These are phyloP conservation scores for Kwoniella dejecticola DNA, from an alignment of 768 basidiomycete species.

Conservation along the genomic window DNA sequence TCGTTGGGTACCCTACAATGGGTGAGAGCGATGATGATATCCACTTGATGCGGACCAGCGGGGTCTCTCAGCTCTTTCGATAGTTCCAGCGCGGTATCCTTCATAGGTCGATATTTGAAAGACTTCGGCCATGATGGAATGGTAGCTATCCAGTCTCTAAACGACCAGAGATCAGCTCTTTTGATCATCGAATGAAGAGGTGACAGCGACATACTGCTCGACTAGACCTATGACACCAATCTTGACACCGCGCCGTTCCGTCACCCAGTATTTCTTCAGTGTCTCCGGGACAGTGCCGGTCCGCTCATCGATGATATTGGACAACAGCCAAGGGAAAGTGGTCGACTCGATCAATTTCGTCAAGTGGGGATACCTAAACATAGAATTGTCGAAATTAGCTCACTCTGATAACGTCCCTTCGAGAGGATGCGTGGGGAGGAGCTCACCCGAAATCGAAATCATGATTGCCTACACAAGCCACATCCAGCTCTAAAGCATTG, in stretches of 20 bases:
- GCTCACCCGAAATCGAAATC: conserved; percentile 69
- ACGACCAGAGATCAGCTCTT: neutral
- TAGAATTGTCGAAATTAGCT: neutral
- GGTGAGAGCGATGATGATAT: conserved; percentile 81
- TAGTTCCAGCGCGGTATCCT: conserved; percentile 68
- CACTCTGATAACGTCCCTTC: no score
- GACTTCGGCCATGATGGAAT: conserved; percentile 81
- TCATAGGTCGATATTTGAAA: conserved; percentile 77
- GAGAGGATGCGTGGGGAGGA: neutral
- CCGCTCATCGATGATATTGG: conserved; percentile 69
- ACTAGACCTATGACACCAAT: conserved; percentile 85
- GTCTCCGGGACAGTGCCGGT: conserved; percentile 67
- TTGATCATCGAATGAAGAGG: neutral
- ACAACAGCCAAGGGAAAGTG: conserved; percentile 83
- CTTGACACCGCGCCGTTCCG: conserved; percentile 70
- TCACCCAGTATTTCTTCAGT: conserved; percentile 65
- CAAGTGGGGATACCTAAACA: conserved; percentile 50
- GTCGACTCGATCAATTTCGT: conserved; percentile 67
- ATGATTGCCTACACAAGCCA: conserved; percentile 85
- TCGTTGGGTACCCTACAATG: conserved; percentile 68
- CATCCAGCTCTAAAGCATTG: conserved; percentile 77
- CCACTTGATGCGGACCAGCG: conserved; percentile 68
- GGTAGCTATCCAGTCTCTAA: conserved; percentile 85
- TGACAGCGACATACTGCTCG: conserved; percentile 65
- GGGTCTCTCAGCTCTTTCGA: conserved; percentile 75